Evolutionary conservation across 2,329 filamentous ascomycete species (phyloP), one percentile per base, ranked within the genome.

Genomic region (Annulohypoxylon truncatum): DNA sequence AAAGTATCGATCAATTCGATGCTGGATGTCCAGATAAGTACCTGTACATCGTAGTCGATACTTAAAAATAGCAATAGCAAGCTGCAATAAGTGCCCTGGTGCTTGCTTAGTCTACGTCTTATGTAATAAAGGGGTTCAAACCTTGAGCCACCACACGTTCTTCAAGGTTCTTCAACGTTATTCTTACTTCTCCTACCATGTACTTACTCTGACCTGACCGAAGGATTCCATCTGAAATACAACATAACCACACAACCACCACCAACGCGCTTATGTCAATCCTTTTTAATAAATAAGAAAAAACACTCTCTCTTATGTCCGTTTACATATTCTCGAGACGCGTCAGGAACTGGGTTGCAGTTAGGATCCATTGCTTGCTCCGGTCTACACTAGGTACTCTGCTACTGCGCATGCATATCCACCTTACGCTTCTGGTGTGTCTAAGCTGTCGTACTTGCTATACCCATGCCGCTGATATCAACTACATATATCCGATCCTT

Each of bases 391-490:
- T 18, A 46, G 4, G 8, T 10, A 42, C 29, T 40, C 50, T 44
- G 20, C 38, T 59, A 44, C 35, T 40, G 40, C 47, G 40, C 24
- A 42, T 67, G 57, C 58, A 62, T 60, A 63, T 63, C 51, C 50
- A 70, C 61, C 67, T 68, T 63, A 70, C 67, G 29, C 64, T 65
- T 70, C 55, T 46, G 61, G 67, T 33, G 56, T 64, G 56, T 42
- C 50, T 64, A 47, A 38, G 59, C 59, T 54, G 64, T 59, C 20
- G 18, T 38, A 38, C n/a, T 15, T 52, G 13, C 22, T 53, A 31
- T 58, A 69, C 56, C 60, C 59, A 64, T 63, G 63, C 52, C 61
- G 51, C 57, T 38, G 52, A 61, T 64, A 66, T 61, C 63, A 55
- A 61, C 31, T 42, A 24, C 57, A 38, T 47, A 26, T 61, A 42